Evolutionary conservation across 345 rosid species (phyloP).

Genomic region (Sisymbrium altissimum): DNA sequence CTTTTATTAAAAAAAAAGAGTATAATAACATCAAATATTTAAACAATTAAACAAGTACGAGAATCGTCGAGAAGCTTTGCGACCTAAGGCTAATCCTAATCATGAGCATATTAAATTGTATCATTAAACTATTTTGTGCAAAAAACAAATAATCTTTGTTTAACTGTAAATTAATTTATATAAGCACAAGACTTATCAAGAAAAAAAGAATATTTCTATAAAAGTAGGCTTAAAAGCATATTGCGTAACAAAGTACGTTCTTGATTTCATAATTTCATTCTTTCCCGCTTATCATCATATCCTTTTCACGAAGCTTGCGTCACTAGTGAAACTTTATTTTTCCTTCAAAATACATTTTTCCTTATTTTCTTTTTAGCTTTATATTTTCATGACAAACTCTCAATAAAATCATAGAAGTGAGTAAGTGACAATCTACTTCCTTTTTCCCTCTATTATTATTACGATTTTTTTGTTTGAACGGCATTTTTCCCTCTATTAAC

Average conservation of each 20-base stretch:
- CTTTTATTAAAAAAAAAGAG: too few species aligned
- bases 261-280: constrained; percentile 13
- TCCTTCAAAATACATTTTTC: not conserved
- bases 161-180: not conserved
- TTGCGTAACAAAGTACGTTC: constrained; percentile 32
- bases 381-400: not conserved
- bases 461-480: too few species aligned
- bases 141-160: constrained; percentile 14
- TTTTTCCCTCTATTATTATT: not conserved
- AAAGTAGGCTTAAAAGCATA: constrained; percentile 35
- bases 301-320: constrained; percentile 32
- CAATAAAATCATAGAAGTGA: too few species aligned
- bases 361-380: too few species aligned
- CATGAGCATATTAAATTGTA: constrained; percentile 6
- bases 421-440: constrained; percentile 6
- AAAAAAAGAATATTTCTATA: constrained; percentile 10
- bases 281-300: constrained; percentile 24
- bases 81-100: constrained; percentile 24
- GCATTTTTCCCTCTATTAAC: not conserved
- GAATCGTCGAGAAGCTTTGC: constrained; percentile 27
- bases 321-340: constrained; percentile 16
- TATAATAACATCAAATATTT: not conserved
- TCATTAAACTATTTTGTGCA: not conserved
- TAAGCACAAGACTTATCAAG: constrained; percentile 23
- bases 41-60: constrained; percentile 17